phyloP scores from a whole-genome alignment of 1,284 basidiomycete genomes.

The Ceratobasidium sp. region DNA sequence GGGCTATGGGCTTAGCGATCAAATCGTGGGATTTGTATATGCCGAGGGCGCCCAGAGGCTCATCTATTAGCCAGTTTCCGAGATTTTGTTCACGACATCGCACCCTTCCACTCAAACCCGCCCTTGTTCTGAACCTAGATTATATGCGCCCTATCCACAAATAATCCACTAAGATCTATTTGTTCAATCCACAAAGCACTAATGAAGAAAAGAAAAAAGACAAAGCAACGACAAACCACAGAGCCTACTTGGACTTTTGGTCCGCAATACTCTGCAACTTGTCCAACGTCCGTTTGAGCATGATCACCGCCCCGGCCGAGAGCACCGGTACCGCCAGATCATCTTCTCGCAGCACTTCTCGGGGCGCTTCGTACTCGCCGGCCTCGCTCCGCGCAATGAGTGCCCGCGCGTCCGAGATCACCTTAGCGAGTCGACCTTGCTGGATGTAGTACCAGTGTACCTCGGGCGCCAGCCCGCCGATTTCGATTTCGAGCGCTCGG shows the following conservation, averaged over 20 bases:
- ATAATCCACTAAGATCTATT: constrained; percentile 24
- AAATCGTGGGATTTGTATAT: no score
- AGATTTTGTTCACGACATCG: no score
- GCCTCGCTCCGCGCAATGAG: constrained; percentile 75
- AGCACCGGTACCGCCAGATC: constrained; percentile 79
- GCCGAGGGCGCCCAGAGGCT: no score
- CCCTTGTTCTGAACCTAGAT: neutral
- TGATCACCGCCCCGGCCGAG: constrained; percentile 83
- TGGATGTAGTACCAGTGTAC: constrained; percentile 79
- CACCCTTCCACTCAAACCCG: no score
- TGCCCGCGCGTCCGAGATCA: constrained; percentile 70
- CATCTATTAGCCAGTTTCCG: no score
- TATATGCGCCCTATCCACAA: constrained; percentile 26
- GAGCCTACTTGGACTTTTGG: constrained; percentile 25
- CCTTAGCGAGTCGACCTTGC: constrained; percentile 71
- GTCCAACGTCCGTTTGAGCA: constrained; percentile 74
- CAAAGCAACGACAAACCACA: constrained; percentile 5
- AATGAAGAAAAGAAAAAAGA: constrained; percentile 17
- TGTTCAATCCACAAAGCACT: constrained; percentile 32
- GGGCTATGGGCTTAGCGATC: no score
- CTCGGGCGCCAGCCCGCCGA: constrained; percentile 77
- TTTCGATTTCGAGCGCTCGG: constrained; percentile 81
- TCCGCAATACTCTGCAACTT: constrained; percentile 61
- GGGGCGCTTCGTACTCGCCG: constrained; percentile 56
- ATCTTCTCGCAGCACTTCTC: constrained; percentile 55